Evolutionary conservation across 495 filamentous ascomycete genomes (phyloP).

Genomic region (Trichodelitschia bisporula): DNA sequence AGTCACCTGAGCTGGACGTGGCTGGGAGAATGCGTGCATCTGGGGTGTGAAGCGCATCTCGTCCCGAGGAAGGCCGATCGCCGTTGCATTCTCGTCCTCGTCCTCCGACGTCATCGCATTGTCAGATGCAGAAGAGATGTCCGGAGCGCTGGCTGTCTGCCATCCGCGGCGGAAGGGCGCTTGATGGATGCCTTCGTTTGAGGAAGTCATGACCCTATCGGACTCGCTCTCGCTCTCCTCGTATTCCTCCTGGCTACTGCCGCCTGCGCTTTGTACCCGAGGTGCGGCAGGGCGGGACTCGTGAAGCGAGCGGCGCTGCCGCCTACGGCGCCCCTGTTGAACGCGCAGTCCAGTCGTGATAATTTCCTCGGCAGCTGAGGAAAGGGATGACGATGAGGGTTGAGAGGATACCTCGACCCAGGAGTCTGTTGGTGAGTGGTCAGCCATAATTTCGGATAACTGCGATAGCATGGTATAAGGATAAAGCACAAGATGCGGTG

Average conservation of each 20-base stretch:
- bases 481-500: no score
- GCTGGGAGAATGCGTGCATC: conserved; percentile 76
- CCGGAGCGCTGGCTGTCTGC: no score
- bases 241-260: conserved; percentile 78
- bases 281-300: no score
- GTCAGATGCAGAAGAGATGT: no score
- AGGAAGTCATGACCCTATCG: conserved; percentile 62
- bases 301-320: conserved; percentile 1
- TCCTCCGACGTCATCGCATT: neutral
- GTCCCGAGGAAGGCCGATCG: conserved; percentile 35
- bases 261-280: no score
- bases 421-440: conserved; percentile 54
- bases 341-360: conserved; percentile 66
- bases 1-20: conserved; percentile 39
- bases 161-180: neutral
- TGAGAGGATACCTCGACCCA: conserved; percentile 93
- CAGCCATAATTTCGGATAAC: no score
- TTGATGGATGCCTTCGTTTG: conserved; percentile 41
- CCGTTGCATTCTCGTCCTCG: conserved; percentile 57
- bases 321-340: conserved; percentile 30
- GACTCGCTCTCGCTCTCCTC: conserved; percentile 70
- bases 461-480: no score
- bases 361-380: conserved; percentile 62
- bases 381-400: conserved; percentile 76
- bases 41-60: conserved; percentile 45